Evolutionary conservation across 352 stramenopile genomes (phyloP), one percentile per base, ranked within the genome.

Genomic region (Phytopythium oedochilum): DNA sequence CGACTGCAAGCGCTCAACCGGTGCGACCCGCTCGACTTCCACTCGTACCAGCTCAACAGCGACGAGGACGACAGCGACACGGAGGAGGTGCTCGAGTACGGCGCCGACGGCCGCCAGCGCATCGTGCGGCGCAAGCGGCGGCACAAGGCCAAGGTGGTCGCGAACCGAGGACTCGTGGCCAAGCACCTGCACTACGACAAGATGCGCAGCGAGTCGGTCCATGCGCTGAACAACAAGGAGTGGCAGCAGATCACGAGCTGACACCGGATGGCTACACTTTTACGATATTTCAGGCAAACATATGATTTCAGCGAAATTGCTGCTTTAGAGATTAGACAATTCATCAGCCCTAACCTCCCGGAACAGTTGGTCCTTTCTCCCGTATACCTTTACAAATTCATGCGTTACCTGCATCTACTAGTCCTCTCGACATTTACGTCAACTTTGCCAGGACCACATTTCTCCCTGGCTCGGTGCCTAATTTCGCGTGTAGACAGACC

Each of bases 181-280:
- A 87, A 84, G 51, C 73, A 71, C 0, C 50, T 87, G 11, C 76
- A 84, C 53, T 84, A 87, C 58, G 71, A 84, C 40, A 63, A 70
- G 18, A 57, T 84, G 28, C 73, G 71, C n/a, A 81, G 66, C 45
- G 63, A 72, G 38, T 78, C 71, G 56, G 58, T 84, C 22, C 71
- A 70, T 18, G 70, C 67, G 26, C 67, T 87, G 8, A 85, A 82
- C 54, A 63, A 70, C 55, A 71, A 75, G 61, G 73, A 87, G 53
- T 87, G 76, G 76, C 62, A 84, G 64, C 70, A 85, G 38, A 67
- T 87, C 56, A 78, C 69, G 20, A 69, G 53, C 32, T 78, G 39
- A 80, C 3, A 5, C 10, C 10, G 18, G n/a, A 53, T 53, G 47
- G 47, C 47, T 53, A 42, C 47, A 53, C 7, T 39, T 7, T 10